Evolutionary conservation across 768 basidiomycete genomes (phyloP), one percentile per base, ranked within the genome.

Genomic region (Phaeolepiota aurea): DNA sequence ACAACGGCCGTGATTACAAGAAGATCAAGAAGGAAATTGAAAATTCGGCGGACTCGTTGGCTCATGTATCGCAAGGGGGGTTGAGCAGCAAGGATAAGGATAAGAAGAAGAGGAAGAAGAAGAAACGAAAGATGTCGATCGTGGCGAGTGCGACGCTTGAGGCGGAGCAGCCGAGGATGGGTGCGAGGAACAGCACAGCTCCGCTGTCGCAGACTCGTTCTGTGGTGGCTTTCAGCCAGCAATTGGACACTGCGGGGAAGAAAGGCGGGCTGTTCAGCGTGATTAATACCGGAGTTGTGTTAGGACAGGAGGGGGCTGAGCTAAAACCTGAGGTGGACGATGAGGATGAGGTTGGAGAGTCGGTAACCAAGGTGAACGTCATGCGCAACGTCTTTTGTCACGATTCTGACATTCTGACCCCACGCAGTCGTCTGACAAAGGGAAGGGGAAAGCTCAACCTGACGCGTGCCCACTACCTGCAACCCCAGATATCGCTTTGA

Each of bases 21-120:
- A 64, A 61, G 52, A 44, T 47, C 20, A 63, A 52, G 48, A 56
- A 49, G 39, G 56, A 57, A 37, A 45, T 49, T 25, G 50, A 43
- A 34, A 32, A n/a, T 37, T 47, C 20, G 33, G 11, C 30, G 7
- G 25, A 7, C n/a, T 28, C 25, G 7, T n/a, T 28, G 25, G 7
- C n/a, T 28, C 25, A 7, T n/a, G 25, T 16, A 35, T 19, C 7
- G 18, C 33, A 35, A 5, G 7, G 7, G 33, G 33, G 14, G 10
- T 14, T 46, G 47, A 31, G 50, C 50, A 19, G 48, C 38, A 28
- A 59, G 30, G 48, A 51, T 14, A 60, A 61, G 38, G 64, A 63
- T 39, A 67, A 61, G 48, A 65, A 61, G 54, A 64, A 57, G 45
- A 59, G 55, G 44, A 61, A 46, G 44, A 66, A 54, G 49, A 66